These are phyloP conservation scores for Lobosporangium transversale DNA, from an alignment of 192 early-diverging fungal genomes.

Conservation along the genomic window DNA sequence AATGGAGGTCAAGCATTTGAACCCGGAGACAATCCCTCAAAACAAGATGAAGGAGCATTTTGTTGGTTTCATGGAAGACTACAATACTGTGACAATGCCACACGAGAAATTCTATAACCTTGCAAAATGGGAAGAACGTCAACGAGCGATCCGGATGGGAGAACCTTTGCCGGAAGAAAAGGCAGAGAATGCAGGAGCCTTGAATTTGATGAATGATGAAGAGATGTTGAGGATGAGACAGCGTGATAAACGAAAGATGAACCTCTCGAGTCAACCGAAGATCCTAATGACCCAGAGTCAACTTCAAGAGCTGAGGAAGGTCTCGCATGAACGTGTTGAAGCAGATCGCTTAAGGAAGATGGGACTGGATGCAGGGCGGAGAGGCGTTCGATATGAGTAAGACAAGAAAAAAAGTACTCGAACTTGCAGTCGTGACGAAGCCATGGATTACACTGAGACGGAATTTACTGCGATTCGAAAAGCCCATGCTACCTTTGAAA, in stretches of 20 bases:
- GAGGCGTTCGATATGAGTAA: slow-evolving; percentile 63
- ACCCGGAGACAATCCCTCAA: slow-evolving; percentile 59
- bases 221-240: slow-evolving; percentile 55
- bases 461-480: too few species aligned
- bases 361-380: slow-evolving; percentile 61
- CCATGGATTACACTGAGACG: too few species aligned
- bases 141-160: slow-evolving; percentile 59
- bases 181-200: slow-evolving; percentile 12
- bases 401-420: slow-evolving; percentile 10
- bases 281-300: slow-evolving; percentile 55
- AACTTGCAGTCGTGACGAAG: too few species aligned
- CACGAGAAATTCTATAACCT: slow-evolving; percentile 71
- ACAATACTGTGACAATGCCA: slow-evolving; percentile 69
- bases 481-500: too few species aligned
- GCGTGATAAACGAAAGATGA: slow-evolving; percentile 23
- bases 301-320: slow-evolving; percentile 55
- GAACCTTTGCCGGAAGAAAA: slow-evolving; percentile 25
- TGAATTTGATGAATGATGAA: slow-evolving; percentile 64
- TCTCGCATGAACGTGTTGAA: slow-evolving; percentile 59
- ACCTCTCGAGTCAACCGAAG: slow-evolving; percentile 17
- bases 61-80: slow-evolving; percentile 69
- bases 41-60: slow-evolving; percentile 63
- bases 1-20: slow-evolving; percentile 59
- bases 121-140: slow-evolving; percentile 59
- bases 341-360: slow-evolving; percentile 62